Percentiles rank a stretch among this genome's conserved stretches.
These are phyloP conservation scores for Chytriomyces sp. DNA, from an alignment of 192 early-diverging fungal species.

Conservation along the genomic window DNA sequence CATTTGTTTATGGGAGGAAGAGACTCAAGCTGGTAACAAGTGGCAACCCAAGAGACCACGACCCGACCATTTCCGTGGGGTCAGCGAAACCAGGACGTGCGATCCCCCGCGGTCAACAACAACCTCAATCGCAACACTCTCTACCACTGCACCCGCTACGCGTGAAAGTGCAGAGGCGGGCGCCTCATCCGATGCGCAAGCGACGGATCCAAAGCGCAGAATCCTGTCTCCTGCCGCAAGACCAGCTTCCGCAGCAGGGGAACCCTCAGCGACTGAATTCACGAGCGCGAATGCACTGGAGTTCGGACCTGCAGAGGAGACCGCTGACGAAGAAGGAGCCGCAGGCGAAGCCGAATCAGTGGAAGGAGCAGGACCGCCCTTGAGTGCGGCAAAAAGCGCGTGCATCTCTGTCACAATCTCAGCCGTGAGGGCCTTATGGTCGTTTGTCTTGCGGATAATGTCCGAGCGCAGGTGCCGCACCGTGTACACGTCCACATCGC, in stretches of 20 bases:
- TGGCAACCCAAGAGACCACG: slow-evolving; percentile 52
- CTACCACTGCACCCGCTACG: background rate
- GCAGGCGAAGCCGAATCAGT: background rate
- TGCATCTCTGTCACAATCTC: slow-evolving; percentile 57
- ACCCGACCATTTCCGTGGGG: slow-evolving; percentile 47
- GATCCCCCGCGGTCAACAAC: slow-evolving; percentile 26
- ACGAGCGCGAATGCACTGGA: slow-evolving; percentile 17
- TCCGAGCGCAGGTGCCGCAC: slow-evolving; percentile 54
- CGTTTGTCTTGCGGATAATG: slow-evolving; percentile 54
- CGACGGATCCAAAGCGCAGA: slow-evolving; percentile 6
- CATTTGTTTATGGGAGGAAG: too few species aligned
- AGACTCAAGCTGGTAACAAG: slow-evolving; percentile 8
- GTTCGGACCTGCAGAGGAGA: background rate
- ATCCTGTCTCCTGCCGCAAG: slow-evolving; percentile 10
- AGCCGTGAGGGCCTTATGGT: slow-evolving; percentile 56
- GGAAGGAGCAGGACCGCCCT: background rate
- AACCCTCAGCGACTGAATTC: slow-evolving; percentile 3
- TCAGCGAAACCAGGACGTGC: slow-evolving; percentile 3
- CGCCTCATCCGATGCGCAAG: background rate
- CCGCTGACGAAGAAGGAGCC: background rate
- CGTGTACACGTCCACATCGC: slow-evolving; percentile 66
- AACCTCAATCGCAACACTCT: slow-evolving; percentile 25
- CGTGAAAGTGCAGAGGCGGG: background rate
- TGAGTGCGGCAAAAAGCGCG: slow-evolving; percentile 39
- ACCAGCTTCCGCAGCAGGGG: slow-evolving; percentile 18